These are phyloP conservation scores for Paraphaeosphaeria minitans DNA, from an alignment of 2,329 filamentous ascomycete species.

Conservation along the genomic window DNA sequence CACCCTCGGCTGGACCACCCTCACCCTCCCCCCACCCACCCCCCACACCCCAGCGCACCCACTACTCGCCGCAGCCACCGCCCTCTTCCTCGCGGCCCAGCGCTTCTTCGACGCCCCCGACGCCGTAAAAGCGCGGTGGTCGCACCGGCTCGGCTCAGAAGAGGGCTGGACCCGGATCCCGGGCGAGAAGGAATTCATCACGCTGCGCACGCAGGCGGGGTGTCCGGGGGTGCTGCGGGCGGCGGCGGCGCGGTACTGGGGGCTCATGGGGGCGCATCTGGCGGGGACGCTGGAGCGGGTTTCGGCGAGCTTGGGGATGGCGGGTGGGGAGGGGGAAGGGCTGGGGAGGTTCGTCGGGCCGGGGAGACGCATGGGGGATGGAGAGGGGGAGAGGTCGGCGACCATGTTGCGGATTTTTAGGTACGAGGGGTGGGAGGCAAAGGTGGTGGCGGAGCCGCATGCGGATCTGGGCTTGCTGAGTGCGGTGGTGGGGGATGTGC, in stretches of 20 bases:
- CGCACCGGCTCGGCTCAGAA: conserved; percentile 40
- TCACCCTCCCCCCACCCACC: conserved; percentile 34
- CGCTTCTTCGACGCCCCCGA: conserved; percentile 38
- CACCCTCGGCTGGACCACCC: conserved; percentile 43
- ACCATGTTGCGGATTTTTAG: conserved; percentile 46
- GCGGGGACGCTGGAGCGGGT: conserved; percentile 31
- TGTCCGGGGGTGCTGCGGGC: conserved; percentile 39
- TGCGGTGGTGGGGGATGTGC: conserved; percentile 42
- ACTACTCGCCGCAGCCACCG: conserved; percentile 35
- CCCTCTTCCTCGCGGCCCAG: conserved; percentile 37
- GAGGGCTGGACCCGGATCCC: conserved; percentile 44
- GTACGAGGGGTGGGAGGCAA: conserved; percentile 43
- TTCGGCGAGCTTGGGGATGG: conserved; percentile 24
- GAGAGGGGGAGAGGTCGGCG: conserved; percentile 33
- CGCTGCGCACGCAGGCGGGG: conserved; percentile 36
- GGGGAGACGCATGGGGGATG: conserved; percentile 26
- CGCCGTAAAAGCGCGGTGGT: conserved; percentile 35
- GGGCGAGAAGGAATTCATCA: conserved; percentile 49
- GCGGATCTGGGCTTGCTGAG: conserved; percentile 43
- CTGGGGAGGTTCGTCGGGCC: conserved; percentile 36
- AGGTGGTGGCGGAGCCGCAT: conserved; percentile 46
- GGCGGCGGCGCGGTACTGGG: conserved; percentile 41
- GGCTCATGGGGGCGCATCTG: conserved; percentile 36
- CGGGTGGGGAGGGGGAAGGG: conserved; percentile 17
- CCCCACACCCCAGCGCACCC: conserved; percentile 27